Base-by-base conservation (phyloP, 768 basidiomycete genomes). In the Tylopilus plumbeoviolaceoides region DNA sequence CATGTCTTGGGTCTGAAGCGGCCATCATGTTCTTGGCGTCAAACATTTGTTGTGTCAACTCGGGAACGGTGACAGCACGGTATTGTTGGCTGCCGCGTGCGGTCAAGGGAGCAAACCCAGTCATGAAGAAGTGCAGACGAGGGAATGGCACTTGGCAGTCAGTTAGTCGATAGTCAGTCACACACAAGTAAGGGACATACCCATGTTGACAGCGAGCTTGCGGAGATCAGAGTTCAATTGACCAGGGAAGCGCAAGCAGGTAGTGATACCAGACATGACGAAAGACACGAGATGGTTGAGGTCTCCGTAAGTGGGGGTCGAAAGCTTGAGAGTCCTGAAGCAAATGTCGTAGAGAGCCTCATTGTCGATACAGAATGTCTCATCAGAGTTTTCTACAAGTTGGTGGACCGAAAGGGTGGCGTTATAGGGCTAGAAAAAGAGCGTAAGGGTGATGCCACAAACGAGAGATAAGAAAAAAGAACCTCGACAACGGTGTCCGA, bases 21-120 rank as follows among this genome's bases (percentile, higher is more conserved):
- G 95, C 93, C 94, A 98, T 95, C 92, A 95, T 95, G 86, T 98
- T 98, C 84, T 97, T 98, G 42, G 94, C 91, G 64, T 98, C 95
- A 72, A 98, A 99, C 95, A 98, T 98, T 67, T 99, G 97, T 69
- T 93, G 89, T 8, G 97, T 98, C 56, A 99, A 81, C 73, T 99
- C 97, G 30, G 97, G 93, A 38, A 99, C 95, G 52, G 91, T 91
- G 64, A 98, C 91, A 35, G 94, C 93, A 56, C 97, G 91, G 81
- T 94, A 99, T 64, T 92, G 87, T 63, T 91, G 90, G 70, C 89
- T 92, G 48, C 92, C 92, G 36, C 93, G 89, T 33, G 97, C 91
- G 45, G 94, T 95, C 54, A 98, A 77, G 30, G 95, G 95, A 55
- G 95, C 95, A 60, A 86, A 95, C 54, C 95, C 94, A 53, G 93